A percentile compares a stretch with the other conserved stretches of the same genome.
Evolutionary conservation across 2,329 filamentous ascomycete species (phyloP).

Genomic region (Cladosporium sp.): DNA sequence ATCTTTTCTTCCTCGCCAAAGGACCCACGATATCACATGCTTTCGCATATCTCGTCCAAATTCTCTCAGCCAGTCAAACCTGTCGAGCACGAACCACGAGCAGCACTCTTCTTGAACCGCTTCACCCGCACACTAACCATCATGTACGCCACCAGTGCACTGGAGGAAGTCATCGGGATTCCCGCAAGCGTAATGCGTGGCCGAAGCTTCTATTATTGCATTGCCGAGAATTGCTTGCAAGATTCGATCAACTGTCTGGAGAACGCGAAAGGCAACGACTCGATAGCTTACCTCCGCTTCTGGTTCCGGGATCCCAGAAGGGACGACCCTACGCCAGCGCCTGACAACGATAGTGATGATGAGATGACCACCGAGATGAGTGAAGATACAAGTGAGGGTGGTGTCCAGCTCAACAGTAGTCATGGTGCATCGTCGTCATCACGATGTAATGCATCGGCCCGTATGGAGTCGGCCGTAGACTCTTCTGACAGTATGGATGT

Average conservation of each 20-base stretch:
- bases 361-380: constrained; percentile 51
- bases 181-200: constrained; percentile 67
- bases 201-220: constrained; percentile 85
- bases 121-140: constrained; percentile 80
- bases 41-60: constrained; percentile 79
- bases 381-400: constrained; percentile 51
- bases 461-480: constrained; percentile 33
- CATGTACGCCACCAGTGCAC: constrained; percentile 81
- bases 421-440: constrained; percentile 28
- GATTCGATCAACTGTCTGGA: constrained; percentile 79
- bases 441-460: not conserved
- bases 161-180: constrained; percentile 74
- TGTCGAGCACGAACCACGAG: constrained; percentile 70
- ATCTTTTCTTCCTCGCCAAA: constrained; percentile 78
- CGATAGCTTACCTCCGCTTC: constrained; percentile 85
- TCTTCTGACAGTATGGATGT: constrained; percentile 21
- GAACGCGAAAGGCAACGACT: constrained; percentile 85
- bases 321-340: constrained; percentile 39
- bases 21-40: constrained; percentile 86
- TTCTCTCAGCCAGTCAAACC: constrained; percentile 60
- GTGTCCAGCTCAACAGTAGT: constrained; percentile 45
- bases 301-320: constrained; percentile 75
- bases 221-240: constrained; percentile 71
- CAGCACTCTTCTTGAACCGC: constrained; percentile 80
- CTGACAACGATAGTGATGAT: constrained; percentile 44